phyloP scores from a whole-genome alignment of 2,329 filamentous ascomycete genomes.

The Xylariaceae sp. region DNA sequence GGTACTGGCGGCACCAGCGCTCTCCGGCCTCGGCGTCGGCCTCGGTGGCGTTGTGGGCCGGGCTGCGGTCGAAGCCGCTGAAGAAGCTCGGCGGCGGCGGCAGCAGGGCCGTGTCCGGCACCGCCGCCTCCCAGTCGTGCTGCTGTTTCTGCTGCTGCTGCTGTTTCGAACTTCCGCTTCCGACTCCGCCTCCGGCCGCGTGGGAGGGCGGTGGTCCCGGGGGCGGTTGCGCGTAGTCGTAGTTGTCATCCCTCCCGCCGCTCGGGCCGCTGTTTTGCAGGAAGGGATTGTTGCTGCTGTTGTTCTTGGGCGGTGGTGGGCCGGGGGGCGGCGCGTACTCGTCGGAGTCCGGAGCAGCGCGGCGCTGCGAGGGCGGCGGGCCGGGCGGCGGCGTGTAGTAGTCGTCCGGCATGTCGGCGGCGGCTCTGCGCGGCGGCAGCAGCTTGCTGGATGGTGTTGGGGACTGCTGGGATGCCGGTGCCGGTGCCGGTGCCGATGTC shows the following conservation, averaged over 20 bases:
- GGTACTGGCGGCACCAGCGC: slow-evolving; percentile 56
- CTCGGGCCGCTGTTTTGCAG: neutral
- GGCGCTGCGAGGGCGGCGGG: slow-evolving; percentile 25
- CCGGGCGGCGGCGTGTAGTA: slow-evolving; percentile 20
- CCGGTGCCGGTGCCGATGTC: neutral
- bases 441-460: slow-evolving; percentile 3
- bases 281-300: slow-evolving; percentile 1
- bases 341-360: slow-evolving; percentile 13
- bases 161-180: neutral
- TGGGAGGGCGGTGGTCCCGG: slow-evolving; percentile 18
- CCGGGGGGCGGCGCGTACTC: slow-evolving; percentile 27
- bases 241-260: slow-evolving; percentile 1
- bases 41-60: slow-evolving; percentile 61
- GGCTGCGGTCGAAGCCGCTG: slow-evolving; percentile 54
- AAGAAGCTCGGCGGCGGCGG: slow-evolving; percentile 66
- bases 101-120: slow-evolving; percentile 65
- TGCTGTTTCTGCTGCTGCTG: slow-evolving; percentile 21
- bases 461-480: neutral
- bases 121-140: slow-evolving; percentile 64
- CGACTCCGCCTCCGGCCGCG: neutral
- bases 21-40: slow-evolving; percentile 57
- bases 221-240: slow-evolving; percentile 27
- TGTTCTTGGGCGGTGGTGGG: slow-evolving; percentile 27
- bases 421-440: too few species aligned
- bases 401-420: too few species aligned